Percentiles rank a stretch among this genome's conserved stretches.
These are phyloP conservation scores for Gracilaria domingensis DNA, from an alignment of 23 red algal genomes.

Conservation along the genomic window DNA sequence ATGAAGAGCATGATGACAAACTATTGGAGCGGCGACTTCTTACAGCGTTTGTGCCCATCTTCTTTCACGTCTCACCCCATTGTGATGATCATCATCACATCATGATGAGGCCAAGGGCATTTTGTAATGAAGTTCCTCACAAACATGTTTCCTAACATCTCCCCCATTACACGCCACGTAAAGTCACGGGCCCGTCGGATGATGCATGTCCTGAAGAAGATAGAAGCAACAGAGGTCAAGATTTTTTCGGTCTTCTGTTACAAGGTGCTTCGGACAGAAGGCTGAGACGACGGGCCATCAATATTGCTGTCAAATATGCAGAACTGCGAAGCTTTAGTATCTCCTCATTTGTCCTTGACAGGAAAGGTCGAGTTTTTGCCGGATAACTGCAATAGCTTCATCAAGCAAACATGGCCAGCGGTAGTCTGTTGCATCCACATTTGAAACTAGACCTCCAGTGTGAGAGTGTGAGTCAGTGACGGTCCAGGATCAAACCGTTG, in stretches of 20 bases:
- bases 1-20: not conserved
- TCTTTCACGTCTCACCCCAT: not conserved
- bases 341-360: not conserved
- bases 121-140: not conserved
- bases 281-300: not conserved
- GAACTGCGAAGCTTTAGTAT: not conserved
- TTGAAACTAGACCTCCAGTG: too few relatives aligned
- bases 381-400: not conserved
- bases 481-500: too few relatives aligned
- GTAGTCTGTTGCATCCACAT: too few relatives aligned
- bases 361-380: not conserved
- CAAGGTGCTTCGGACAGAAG: not conserved
- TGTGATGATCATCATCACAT: too few relatives aligned
- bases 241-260: not conserved
- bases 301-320: slow-evolving; percentile 21
- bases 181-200: not conserved
- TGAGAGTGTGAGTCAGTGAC: too few relatives aligned
- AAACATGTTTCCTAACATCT: not conserved
- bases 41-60: not conserved
- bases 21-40: not conserved
- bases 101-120: not conserved
- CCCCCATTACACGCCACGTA: not conserved
- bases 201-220: not conserved
- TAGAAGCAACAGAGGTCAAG: not conserved
- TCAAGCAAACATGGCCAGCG: not conserved